phyloP scores from a whole-genome alignment of 345 rosid species.

The Salix koriyanagi region DNA sequence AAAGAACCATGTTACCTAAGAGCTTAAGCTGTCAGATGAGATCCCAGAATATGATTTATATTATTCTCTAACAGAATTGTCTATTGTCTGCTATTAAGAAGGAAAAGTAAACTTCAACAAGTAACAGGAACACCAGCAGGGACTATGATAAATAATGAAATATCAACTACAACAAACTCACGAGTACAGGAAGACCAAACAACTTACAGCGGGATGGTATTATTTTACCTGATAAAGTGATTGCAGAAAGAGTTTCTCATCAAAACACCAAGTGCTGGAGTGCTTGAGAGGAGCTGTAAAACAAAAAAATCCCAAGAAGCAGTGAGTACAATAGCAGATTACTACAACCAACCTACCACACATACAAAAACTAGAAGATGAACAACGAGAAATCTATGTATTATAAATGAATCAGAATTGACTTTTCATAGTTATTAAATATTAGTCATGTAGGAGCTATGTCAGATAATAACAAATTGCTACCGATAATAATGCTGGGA shows the following conservation, averaged over 20 bases:
- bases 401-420: too few species aligned
- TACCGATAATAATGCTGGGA: background rate
- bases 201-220: background rate
- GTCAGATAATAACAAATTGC: background rate
- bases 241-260: conserved; percentile 69
- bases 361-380: background rate
- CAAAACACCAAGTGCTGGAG: conserved; percentile 63
- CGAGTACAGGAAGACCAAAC: too few species aligned
- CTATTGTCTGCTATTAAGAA: background rate
- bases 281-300: conserved; percentile 50
- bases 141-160: background rate
- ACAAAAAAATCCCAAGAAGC: conserved; percentile 8
- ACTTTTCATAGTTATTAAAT: background rate
- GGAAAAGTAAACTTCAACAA: background rate
- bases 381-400: background rate
- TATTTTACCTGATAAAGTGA: conserved; percentile 80
- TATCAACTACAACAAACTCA: background rate
- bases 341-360: background rate
- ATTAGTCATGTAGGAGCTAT: background rate
- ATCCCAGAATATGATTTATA: too few species aligned
- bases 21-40: too few species aligned
- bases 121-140: background rate
- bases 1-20: too few species aligned
- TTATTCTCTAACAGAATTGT: too few species aligned
- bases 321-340: background rate